A percentile compares a stretch with the other conserved stretches of the same genome.
These are phyloP conservation scores for Plantago coronopus DNA, from an alignment of 305 asterid species.

Conservation along the genomic window DNA sequence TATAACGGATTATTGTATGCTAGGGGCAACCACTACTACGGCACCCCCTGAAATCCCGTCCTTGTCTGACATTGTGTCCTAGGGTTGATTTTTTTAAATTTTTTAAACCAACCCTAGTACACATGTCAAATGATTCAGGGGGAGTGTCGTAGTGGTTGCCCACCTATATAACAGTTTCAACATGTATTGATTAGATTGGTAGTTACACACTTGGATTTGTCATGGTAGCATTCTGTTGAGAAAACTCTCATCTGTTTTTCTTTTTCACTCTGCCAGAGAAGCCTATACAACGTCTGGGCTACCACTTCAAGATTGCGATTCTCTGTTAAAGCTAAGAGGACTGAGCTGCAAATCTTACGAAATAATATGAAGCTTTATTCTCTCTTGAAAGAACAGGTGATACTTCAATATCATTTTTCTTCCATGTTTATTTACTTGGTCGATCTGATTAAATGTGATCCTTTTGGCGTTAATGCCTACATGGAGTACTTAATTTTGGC, in stretches of 20 bases:
- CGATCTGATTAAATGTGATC: neutral
- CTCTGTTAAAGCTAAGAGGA: slow-evolving; percentile 55
- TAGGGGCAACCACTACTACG: too few relatives aligned
- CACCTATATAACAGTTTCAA: too few relatives aligned
- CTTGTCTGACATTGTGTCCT: too few relatives aligned
- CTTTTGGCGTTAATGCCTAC: neutral
- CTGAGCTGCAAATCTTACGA: slow-evolving; percentile 49
- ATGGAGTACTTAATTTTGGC: neutral
- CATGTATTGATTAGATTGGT: too few relatives aligned
- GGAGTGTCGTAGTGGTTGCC: too few relatives aligned
- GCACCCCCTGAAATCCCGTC: too few relatives aligned
- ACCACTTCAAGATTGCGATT: slow-evolving; percentile 56
- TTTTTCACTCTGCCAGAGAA: slow-evolving; percentile 48
- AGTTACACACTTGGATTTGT: slow-evolving; percentile 14
- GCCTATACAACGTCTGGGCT: slow-evolving; percentile 69
- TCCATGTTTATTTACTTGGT: neutral
- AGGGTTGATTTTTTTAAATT: too few relatives aligned
- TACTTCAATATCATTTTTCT: slow-evolving; percentile 15
- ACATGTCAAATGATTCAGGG: too few relatives aligned
- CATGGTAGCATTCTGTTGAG: slow-evolving; percentile 3
- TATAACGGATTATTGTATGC: too few relatives aligned
- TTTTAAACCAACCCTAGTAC: too few relatives aligned
- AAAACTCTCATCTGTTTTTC: slow-evolving; percentile 19
- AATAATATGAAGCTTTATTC: slow-evolving; percentile 48
- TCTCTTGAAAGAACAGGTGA: slow-evolving; percentile 50